Base-by-base conservation (phyloP, 2,329 filamentous ascomycete species). In the Myriosclerotinia scirpicola region DNA sequence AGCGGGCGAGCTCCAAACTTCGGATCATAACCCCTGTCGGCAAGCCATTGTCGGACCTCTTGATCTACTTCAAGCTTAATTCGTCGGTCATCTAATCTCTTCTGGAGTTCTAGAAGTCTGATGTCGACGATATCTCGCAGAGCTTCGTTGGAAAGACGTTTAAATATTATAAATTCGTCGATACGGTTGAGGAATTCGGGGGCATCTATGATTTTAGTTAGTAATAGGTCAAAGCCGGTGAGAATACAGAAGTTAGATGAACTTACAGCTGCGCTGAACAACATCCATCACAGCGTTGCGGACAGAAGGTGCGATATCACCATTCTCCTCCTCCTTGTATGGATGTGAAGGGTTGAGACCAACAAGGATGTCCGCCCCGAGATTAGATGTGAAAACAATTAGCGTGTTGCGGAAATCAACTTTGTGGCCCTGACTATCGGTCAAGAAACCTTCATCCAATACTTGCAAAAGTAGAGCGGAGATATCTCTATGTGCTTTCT, bases 171-270 rank as follows among this genome's bases (percentile, higher is more conserved):
- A 80, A 98, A 97, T 69, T 96, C 94, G 78, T 98, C 94, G 69
- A 98, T 92, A 26, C 95, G 87, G 80, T 99, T 98, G 70, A 98
- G 85, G 82, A 98, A 99, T 77, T 98, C 95, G 3, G 95, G 95
- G 6, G 94, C 88, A 76, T 97, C 71, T 73, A 38, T 20, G 4
- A 30, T 46, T 15, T 20, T 14, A 20, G 48, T 70, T 59, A 65
- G 67, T 34, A 17, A 48, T 15, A 20, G 36, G 40, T 17, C 36
- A 20, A 48, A 38, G 20, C 30, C 7, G 53, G 14, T 30, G 5
- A 5, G 20, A 6, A 7, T 6, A 11, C 0, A 15, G 42, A 15
- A 5, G 30, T 12, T 5, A 89, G 42, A 20, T 14, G 1, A 83
- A 79, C 70, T 70, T 67, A 70, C 67, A 89, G 62, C 81, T 82